Conservation (phyloP, 129 eudicot genomes). For the Flaveria linearis region DNA sequence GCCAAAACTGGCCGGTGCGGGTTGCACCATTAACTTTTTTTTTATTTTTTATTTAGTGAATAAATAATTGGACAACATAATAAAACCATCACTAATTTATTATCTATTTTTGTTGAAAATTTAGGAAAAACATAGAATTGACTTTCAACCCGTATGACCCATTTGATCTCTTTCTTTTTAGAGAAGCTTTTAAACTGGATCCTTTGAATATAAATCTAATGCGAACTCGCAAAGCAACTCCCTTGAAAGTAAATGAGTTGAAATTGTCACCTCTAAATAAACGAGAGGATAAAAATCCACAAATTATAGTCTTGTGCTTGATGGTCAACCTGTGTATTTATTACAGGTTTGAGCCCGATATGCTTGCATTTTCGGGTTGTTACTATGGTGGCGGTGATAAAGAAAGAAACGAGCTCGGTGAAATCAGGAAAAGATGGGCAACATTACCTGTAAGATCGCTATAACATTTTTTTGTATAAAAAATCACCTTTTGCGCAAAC, state of each 20-base stretch:
- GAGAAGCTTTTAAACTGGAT: background rate
- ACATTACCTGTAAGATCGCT: slow-evolving; percentile 80
- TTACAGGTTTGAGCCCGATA: slow-evolving; percentile 92
- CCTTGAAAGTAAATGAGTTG: background rate
- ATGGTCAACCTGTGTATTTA: background rate
- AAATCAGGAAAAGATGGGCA: slow-evolving; percentile 93
- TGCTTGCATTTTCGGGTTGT: slow-evolving; percentile 98
- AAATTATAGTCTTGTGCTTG: background rate
- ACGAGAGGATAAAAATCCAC: background rate
- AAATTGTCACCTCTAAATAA: slow-evolving; percentile 13
- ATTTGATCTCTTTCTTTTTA: background rate
- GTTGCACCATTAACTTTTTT: too few species aligned
- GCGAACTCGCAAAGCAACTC: background rate
- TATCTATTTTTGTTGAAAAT: too few species aligned
- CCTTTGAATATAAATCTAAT: background rate
- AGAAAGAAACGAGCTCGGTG: slow-evolving; percentile 91
- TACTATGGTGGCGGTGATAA: slow-evolving; percentile 98
- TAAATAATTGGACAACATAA: too few species aligned
- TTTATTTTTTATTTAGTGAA: too few species aligned
- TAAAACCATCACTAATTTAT: too few species aligned
- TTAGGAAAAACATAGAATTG: too few species aligned
- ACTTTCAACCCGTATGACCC: background rate
- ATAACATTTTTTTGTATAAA: background rate
- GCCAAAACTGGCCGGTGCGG: too few species aligned
- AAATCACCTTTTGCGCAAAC: background rate